Evolutionary conservation across 192 early-diverging fungal genomes (phyloP), one percentile per base, ranked within the genome.

Genomic region (Coemansia sp.): DNA sequence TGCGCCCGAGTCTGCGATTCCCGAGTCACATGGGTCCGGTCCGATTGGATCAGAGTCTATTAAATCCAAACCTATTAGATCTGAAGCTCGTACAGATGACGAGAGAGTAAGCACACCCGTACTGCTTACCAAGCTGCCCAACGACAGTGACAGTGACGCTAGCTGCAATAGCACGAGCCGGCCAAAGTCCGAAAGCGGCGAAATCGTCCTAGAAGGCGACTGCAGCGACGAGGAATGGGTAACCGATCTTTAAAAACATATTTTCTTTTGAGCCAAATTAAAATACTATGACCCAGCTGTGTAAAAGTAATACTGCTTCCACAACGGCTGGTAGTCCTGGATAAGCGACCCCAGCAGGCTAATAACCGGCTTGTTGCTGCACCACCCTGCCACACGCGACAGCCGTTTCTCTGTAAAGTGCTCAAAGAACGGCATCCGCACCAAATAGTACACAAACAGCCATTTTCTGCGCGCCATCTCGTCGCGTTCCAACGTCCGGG

Each of bases 291-390:
- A 85, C 6, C 69, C 84, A 12, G 86, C 82, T 4, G 88, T 96
- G 73, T 96, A 96, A 68, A 93, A 96, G 74, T 96, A 90, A 62
- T 92, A 86, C 48, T 86, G 85, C 77, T 96, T 88, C 91, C 91
- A 94, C 20, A 96, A 79, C 5, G 93, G 91, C 69, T 91, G 87
- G 73, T 96, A 96, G 74, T 96, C 94, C 21, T 85, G 85, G 38
- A 94, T 76, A 44, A 94, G 85, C 54, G 89, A 86, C 47, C 87
- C 87, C 21, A 92, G 81, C 64, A 94, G 80, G 14, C 88, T 90
- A 44, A 94, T 83, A 46, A 94, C 68, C 49, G 90, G 88, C 78
- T 87, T 91, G 62, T 85, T 87, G 60, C 78, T 80, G n/a, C 86
- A 84, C 49, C 84, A 80, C 54, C 86, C 75, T 51, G 87, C 87